Evolutionary conservation across 306 rosid genomes (phyloP), one percentile per base, ranked within the genome.

Genomic region (Vachellia pachyceras): DNA sequence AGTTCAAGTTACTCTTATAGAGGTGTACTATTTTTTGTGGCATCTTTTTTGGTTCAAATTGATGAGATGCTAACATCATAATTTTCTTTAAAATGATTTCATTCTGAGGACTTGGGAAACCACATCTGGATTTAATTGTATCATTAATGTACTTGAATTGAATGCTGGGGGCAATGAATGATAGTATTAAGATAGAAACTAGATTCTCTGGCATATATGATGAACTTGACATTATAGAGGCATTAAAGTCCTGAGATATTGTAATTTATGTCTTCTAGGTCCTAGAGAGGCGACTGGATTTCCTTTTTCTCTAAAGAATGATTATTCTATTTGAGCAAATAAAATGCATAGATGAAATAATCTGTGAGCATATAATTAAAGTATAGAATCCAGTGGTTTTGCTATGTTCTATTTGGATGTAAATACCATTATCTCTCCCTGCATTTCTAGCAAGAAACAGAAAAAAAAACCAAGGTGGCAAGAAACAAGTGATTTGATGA

Each of bases 1-100:
- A 82, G 33, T 77, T 72, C 23, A 50, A 76, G 60, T 20, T 13
- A 69, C 20, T 75, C 57, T 57, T 17, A 69, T 25, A 57, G 22
- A 54, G 37, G 54, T 15, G 50, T 67, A 9, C 8, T 57, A 41
- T 7, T 35, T 55, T 58, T 69, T 70, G 68, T 37, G 13, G 8
- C 47, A 42, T 29, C 71, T 72, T 72, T 33, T 14, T 46, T 47
- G 46, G 42, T 57, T 35, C 45, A 75, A 81, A 35, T 81, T 33
- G 54, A 55, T 15, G 55, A 25, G 20, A 50, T 25, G 68, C 40
- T 11, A 37, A 37, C 5, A 60, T 17, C 8, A 45, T 54, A 20
- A 50, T 74, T 37, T 37, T 22, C 49, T 55, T 8, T 22, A 13
- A 11, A 22, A 42, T 22, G 40, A 22, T 55, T 37, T 60, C 6